A percentile compares a stretch with the other conserved stretches of the same genome.
phyloP scores from a whole-genome alignment of 495 filamentous ascomycete genomes.

The Penicillium longicatenatum region DNA sequence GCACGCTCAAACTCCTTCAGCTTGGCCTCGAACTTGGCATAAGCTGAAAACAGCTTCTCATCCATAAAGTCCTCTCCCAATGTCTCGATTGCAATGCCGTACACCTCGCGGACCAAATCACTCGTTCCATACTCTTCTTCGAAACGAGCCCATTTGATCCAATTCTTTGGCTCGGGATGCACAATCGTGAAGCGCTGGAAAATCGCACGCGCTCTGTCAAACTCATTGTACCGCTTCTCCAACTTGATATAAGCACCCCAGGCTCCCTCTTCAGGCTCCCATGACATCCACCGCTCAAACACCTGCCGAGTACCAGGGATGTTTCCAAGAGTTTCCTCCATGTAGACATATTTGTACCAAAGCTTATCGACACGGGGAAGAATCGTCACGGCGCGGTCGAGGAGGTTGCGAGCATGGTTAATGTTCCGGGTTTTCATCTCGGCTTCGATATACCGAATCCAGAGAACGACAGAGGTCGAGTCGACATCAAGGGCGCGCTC shows the following conservation, averaged over 20 bases:
- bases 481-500: conserved; percentile 94
- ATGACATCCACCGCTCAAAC: conserved; percentile 97
- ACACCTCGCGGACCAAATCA: conserved; percentile 90
- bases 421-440: conserved; percentile 98
- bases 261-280: conserved; percentile 94
- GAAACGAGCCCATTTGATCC: conserved; percentile 98
- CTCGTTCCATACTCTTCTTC: conserved; percentile 93
- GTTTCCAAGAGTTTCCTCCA: conserved; percentile 96
- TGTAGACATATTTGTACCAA: conserved; percentile 99
- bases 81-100: conserved; percentile 83
- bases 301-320: conserved; percentile 90
- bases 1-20: conserved; percentile 94
- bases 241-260: conserved; percentile 97
- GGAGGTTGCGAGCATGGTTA: conserved; percentile 92
- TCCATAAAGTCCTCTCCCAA: conserved; percentile 96
- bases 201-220: conserved; percentile 77
- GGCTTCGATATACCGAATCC: conserved; percentile 89
- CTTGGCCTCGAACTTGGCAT: conserved; percentile 89
- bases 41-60: conserved; percentile 90
- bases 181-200: conserved; percentile 91
- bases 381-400: conserved; percentile 95
- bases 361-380: conserved; percentile 90
- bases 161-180: conserved; percentile 92
- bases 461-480: conserved; percentile 77
- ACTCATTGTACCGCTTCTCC: conserved; percentile 93